Evolutionary conservation across 345 rosid genomes (phyloP).

Genomic region (Trapa bicornis): DNA sequence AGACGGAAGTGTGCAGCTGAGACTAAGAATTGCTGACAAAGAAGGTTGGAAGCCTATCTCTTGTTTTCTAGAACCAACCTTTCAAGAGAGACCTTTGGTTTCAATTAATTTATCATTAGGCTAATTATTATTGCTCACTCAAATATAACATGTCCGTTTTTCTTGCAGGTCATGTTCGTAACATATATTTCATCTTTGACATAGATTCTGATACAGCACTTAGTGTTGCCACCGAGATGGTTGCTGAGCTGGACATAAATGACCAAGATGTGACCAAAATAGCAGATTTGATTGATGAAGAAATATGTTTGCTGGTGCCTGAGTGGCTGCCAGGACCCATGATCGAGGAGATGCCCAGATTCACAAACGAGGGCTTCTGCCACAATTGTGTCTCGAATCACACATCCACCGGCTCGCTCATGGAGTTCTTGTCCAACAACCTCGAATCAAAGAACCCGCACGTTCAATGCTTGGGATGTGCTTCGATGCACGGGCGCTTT

Average conservation of each 20-base stretch:
- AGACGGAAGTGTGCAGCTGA: constrained; percentile 50
- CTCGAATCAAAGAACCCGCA: constrained; percentile 20
- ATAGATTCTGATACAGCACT: constrained; percentile 62
- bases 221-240: constrained; percentile 91
- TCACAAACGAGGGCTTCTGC: constrained; percentile 45
- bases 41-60: constrained; percentile 50
- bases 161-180: constrained; percentile 50
- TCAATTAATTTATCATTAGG: neutral
- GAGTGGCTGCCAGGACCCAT: constrained; percentile 66
- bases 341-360: constrained; percentile 43
- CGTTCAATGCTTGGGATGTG: constrained; percentile 47
- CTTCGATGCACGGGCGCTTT: constrained; percentile 74
- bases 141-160: neutral
- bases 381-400: constrained; percentile 50
- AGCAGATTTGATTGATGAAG: constrained; percentile 82
- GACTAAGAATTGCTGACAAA: constrained; percentile 62
- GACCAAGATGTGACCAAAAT: constrained; percentile 72
- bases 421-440: constrained; percentile 33
- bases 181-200: constrained; percentile 83
- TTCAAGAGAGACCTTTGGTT: neutral
- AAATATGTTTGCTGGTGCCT: constrained; percentile 68
- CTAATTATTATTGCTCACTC: neutral
- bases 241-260: constrained; percentile 74
- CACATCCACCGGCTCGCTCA: constrained; percentile 58
- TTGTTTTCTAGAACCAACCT: neutral